Conservation (phyloP, 1,284 basidiomycete genomes). For the Erythrobasidium hasegawianum region DNA sequence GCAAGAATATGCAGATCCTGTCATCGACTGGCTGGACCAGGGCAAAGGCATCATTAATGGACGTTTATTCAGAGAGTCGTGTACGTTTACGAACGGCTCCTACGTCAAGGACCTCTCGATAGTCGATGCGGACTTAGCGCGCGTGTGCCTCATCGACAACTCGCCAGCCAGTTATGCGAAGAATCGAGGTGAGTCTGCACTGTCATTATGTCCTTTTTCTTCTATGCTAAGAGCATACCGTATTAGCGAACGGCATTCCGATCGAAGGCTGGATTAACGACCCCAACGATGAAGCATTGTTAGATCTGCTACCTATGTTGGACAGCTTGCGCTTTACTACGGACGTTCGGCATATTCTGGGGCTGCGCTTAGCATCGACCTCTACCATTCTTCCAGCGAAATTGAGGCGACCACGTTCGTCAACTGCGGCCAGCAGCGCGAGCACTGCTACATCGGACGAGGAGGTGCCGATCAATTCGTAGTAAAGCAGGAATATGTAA, state of each 20-base stretch:
- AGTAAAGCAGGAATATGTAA: too few relatives aligned
- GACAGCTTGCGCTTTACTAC: conserved; percentile 93
- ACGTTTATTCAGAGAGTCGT: conserved; percentile 91
- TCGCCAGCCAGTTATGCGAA: conserved; percentile 88
- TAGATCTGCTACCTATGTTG: conserved; percentile 90
- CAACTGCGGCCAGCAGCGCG: conserved; percentile 9
- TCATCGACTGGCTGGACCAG: conserved; percentile 98
- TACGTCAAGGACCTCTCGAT: conserved; percentile 91
- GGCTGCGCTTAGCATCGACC: conserved; percentile 55
- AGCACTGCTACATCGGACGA: conserved; percentile 3
- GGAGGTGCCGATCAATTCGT: background rate
- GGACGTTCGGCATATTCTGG: conserved; percentile 88
- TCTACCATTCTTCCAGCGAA: conserved; percentile 20
- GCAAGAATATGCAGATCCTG: conserved; percentile 98
- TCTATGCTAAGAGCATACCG: background rate
- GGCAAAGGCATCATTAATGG: conserved; percentile 65
- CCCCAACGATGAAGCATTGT: conserved; percentile 89
- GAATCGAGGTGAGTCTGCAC: conserved; percentile 69
- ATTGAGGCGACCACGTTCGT: conserved; percentile 11
- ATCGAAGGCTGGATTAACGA: conserved; percentile 99
- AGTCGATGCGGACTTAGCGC: conserved; percentile 80
- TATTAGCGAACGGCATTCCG: conserved; percentile 87
- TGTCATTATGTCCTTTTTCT: background rate
- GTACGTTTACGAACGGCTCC: conserved; percentile 85
- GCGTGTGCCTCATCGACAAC: conserved; percentile 93